phyloP scores from a whole-genome alignment of 306 rosid genomes.

The Dalbergia cultrata region DNA sequence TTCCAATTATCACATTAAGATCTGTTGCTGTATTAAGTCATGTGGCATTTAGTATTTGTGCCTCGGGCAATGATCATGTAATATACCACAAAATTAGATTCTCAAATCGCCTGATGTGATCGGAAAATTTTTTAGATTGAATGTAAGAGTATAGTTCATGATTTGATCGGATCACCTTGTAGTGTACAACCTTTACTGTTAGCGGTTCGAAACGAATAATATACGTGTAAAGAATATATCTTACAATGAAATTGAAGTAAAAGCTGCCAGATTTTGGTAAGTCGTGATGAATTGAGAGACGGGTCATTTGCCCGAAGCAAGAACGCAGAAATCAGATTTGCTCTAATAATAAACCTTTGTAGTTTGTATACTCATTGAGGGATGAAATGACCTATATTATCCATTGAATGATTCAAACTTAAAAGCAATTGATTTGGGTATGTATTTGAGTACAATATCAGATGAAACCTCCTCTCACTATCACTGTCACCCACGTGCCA shows the following conservation, averaged over 20 bases:
- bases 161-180: too few species aligned
- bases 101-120: slow-evolving; percentile 4
- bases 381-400: slow-evolving; percentile 19
- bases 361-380: not conserved
- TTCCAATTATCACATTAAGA: slow-evolving; percentile 15
- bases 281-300: not conserved
- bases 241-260: too few species aligned
- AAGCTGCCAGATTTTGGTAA: too few species aligned
- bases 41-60: slow-evolving; percentile 14
- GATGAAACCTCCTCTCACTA: slow-evolving; percentile 13
- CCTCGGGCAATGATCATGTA: slow-evolving; percentile 9
- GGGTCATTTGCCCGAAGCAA: not conserved
- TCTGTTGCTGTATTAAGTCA: not conserved
- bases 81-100: not conserved
- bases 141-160: too few species aligned
- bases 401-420: slow-evolving; percentile 8
- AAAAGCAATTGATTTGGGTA: slow-evolving; percentile 20
- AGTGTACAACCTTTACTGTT: too few species aligned
- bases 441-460: slow-evolving; percentile 16
- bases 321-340: not conserved
- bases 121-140: not conserved
- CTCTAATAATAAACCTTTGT: not conserved
- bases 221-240: too few species aligned
- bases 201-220: too few species aligned
- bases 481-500: slow-evolving; percentile 6